Evolutionary conservation across 805 yeast genomes (phyloP), one percentile per base, ranked within the genome.

Genomic region (Ogataea pignaliae): DNA sequence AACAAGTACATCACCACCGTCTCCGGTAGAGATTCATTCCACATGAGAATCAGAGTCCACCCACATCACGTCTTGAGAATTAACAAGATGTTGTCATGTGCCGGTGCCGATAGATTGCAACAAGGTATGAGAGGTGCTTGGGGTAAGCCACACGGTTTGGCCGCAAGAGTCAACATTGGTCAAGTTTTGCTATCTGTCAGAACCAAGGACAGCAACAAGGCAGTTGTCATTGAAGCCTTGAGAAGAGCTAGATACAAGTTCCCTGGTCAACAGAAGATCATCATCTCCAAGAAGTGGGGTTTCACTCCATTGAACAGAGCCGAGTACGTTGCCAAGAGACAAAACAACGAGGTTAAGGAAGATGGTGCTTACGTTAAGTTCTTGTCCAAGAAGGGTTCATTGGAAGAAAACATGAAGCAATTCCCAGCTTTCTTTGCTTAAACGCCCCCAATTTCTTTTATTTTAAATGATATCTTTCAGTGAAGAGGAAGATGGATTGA

Each of bases 101-200:
- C 99, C 81, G 99, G 99, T 88, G 99, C 99, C 73, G 99, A 93
- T 91, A 89, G 99, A 87, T 85, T 93, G 79, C 99, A 93, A 82
- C 98, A 93, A 81, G 99, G 99, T 90, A 93, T 93, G 99, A 91
- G 99, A 88, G 95, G 95, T 83, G 99, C 99, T 72, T 93, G 98
- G 98, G 99, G 99, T 89, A 93, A 93, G 83, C 99, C 99, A 69
- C 97, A 90, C 68, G 99, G 99, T 83, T 81, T 89, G 69, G 99
- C 98, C 66, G 99, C 99, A 68, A 89, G 99, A 77, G 98, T 93
- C 73, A 78, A 78, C 79, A 93, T 93, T 76, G 99, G 99, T 71
- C 99, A 93, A 81, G 84, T 93, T 73, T 83, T 93, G 72, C 83
- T 93, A 79, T 91, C 98, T 60, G 88, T 88, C 73, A 91, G 99